phyloP scores from a whole-genome alignment of 2,329 filamentous ascomycete genomes.

The Stachybotrys chartarum region DNA sequence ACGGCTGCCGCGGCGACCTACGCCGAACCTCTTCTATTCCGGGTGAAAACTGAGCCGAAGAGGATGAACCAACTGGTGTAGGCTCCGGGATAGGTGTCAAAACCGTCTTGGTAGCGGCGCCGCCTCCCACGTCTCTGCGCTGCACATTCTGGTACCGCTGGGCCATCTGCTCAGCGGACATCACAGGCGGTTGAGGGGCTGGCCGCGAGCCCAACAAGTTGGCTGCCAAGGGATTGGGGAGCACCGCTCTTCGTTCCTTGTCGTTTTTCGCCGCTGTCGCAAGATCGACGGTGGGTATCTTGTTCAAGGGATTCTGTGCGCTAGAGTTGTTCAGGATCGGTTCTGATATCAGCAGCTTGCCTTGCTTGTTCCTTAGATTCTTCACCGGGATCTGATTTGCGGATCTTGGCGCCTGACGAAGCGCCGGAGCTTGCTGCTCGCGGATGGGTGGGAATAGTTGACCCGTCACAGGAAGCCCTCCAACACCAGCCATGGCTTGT shows the following conservation, averaged over 20 bases:
- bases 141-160: slow-evolving; percentile 27
- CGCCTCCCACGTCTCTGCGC: slow-evolving; percentile 26
- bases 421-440: slow-evolving; percentile 12
- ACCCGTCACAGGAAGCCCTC: slow-evolving; percentile 30
- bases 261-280: slow-evolving; percentile 40
- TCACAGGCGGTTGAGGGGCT: slow-evolving; percentile 26
- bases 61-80: slow-evolving; percentile 28
- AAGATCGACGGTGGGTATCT: slow-evolving; percentile 42
- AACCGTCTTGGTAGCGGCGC: slow-evolving; percentile 1
- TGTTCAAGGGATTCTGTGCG: slow-evolving; percentile 25
- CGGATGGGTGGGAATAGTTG: slow-evolving; percentile 35
- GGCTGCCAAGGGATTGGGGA: slow-evolving; percentile 18
- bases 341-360: slow-evolving; percentile 40
- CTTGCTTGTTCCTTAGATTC: slow-evolving; percentile 18
- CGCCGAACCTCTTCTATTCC: slow-evolving; percentile 41
- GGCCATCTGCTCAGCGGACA: slow-evolving; percentile 23
- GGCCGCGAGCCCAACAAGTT: slow-evolving; percentile 25
- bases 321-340: slow-evolving; percentile 31
- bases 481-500: slow-evolving; percentile 26
- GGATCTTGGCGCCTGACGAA: slow-evolving; percentile 1
- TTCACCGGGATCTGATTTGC: slow-evolving; percentile 10
- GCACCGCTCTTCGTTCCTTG: slow-evolving; percentile 31
- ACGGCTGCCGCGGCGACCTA: slow-evolving; percentile 39
- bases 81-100: slow-evolving; percentile 3
- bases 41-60: slow-evolving; percentile 44